Evolutionary conservation across 2,329 filamentous ascomycete genomes (phyloP).

Genomic region (Neoarthrinium moseri): DNA sequence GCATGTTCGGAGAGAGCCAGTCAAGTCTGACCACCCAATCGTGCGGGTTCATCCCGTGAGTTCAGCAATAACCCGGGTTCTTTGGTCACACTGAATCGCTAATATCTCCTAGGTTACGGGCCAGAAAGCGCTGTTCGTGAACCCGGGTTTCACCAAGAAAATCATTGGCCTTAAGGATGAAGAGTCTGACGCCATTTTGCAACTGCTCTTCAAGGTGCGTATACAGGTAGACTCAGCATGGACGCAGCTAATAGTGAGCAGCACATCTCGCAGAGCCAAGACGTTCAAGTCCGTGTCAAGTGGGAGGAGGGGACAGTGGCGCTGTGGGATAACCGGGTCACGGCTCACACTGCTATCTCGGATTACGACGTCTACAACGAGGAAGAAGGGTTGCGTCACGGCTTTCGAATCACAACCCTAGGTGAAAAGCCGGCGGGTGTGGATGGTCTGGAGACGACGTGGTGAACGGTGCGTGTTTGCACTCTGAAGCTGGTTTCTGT

Average conservation of each 20-base stretch:
- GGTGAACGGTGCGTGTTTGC: too few relatives aligned
- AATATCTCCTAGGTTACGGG: constrained; percentile 55
- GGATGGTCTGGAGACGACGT: constrained; percentile 33
- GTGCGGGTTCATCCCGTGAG: constrained; percentile 62
- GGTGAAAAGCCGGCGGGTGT: constrained; percentile 37
- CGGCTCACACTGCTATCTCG: constrained; percentile 41
- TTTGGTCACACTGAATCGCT: too few relatives aligned
- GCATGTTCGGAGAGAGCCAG: constrained; percentile 58
- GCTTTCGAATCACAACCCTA: constrained; percentile 38
- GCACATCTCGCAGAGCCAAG: constrained; percentile 54
- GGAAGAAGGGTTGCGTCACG: constrained; percentile 38
- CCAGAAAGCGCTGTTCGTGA: constrained; percentile 68
- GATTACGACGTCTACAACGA: constrained; percentile 40
- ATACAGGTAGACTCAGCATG: too few relatives aligned
- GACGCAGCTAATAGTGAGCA: constrained; percentile 15
- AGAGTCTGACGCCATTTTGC: constrained; percentile 65
- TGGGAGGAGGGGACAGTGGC: constrained; percentile 66
- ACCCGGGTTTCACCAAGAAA: constrained; percentile 48
- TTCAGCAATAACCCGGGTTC: too few relatives aligned
- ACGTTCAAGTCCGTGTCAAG: constrained; percentile 66
- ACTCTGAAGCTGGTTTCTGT: too few relatives aligned
- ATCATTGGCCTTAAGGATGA: constrained; percentile 67
- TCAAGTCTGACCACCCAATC: constrained; percentile 64
- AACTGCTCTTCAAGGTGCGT: constrained; percentile 60
- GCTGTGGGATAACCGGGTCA: constrained; percentile 66